A percentile compares a stretch with the other conserved stretches of the same genome.
phyloP scores from a whole-genome alignment of 352 stramenopile species.

The Phytopythium ostracodes region DNA sequence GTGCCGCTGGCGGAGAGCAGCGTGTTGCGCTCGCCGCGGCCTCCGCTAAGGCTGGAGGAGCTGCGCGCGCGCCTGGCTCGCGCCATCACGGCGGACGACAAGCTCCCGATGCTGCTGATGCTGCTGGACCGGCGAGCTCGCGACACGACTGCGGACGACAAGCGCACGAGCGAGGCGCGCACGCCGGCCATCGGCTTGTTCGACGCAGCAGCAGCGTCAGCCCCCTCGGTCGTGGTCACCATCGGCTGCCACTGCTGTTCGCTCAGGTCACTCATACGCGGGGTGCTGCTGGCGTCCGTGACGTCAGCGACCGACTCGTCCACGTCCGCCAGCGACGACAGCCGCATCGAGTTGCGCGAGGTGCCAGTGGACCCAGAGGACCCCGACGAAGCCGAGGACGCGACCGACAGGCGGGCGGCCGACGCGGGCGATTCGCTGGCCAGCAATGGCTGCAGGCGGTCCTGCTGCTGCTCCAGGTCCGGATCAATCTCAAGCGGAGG shows the following conservation, averaged over 20 bases:
- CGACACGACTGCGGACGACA: conserved; percentile 13
- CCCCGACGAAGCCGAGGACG: conserved; percentile 2
- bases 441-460: conserved; percentile 25
- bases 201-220: neutral
- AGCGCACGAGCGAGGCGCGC: conserved; percentile 20
- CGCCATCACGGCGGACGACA: conserved; percentile 6
- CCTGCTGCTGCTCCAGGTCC: conserved; percentile 13
- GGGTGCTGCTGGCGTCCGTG: neutral
- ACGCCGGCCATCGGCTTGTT: neutral
- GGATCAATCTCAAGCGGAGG: conserved; percentile 1
- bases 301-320: conserved; percentile 2
- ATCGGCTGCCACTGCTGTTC: conserved; percentile 28
- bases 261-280: conserved; percentile 15
- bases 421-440: conserved; percentile 8
- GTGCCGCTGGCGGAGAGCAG: conserved; percentile 1
- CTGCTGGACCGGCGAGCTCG: conserved; percentile 20
- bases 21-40: conserved; percentile 3
- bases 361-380: conserved; percentile 4
- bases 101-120: conserved; percentile 16
- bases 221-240: conserved; percentile 14
- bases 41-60: conserved; percentile 6
- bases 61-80: conserved; percentile 4
- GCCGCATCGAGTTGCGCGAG: conserved; percentile 7
- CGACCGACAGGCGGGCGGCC: neutral
- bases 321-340: conserved; percentile 6